Evolutionary conservation across 129 eudicot genomes (phyloP), one percentile per base, ranked within the genome.

Genomic region (Flaveria trinervia): DNA sequence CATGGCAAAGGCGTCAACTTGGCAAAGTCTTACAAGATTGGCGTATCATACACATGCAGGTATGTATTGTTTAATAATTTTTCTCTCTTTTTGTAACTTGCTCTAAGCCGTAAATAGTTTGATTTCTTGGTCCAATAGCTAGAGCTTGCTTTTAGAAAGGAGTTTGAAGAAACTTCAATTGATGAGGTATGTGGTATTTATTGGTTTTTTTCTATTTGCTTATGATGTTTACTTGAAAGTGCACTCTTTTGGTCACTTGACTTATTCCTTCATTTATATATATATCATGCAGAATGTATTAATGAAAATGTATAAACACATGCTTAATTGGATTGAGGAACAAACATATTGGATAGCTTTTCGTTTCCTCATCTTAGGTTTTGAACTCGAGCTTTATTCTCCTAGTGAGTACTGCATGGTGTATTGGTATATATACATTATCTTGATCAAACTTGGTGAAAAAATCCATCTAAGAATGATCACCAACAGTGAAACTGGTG

Each of bases 1-100:
- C 98, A 54, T 94, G 98, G 98, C 98, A 91, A 84, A 85, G 97
- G 85, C 97, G 98, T 68, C 92, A 94, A 82, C 98, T 94, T 68
- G 98, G 98, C 80, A 94, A 91, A 83, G 80, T 94, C 66, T 80
- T 94, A 80, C 97, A 94, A 79, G 98, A 94, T 69, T 94, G 98
- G 98, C 90, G 97, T 48, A 82, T 94, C 72, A 81, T 91, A 55
- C 84, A 87, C 78, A 84, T 91, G 70, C 97, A 94, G 98, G 98
- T 86, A 64, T 73, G 88, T 71, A 54, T 48, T 72, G 20, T 51
- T 59, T 48, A 25, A 22, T 46, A 46, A 16, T 64, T 45, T 66
- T 74, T 22, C 59, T 51, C 36, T 15, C 44, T 56, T 62, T 56
- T 44, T 8, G 41, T 60, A 16, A 54, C 66, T 65, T 80, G 71